Evolutionary conservation across 495 filamentous ascomycete genomes (phyloP).

Genomic region (Neurospora sp.): DNA sequence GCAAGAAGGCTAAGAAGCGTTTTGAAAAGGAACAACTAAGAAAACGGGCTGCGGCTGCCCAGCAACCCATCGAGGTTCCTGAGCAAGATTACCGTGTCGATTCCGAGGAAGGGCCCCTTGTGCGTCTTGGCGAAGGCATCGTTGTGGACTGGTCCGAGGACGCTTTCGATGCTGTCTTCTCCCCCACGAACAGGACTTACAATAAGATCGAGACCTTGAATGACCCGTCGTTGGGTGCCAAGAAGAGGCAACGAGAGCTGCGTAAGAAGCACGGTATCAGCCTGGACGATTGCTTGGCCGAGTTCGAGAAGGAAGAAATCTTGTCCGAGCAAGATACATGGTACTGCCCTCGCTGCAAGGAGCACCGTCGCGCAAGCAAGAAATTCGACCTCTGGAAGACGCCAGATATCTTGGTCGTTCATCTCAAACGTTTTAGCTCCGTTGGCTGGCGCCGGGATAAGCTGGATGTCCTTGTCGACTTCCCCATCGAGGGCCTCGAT

Average conservation of each 20-base stretch:
- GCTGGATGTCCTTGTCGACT: slow-evolving; percentile 83
- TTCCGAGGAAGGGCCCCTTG: slow-evolving; percentile 47
- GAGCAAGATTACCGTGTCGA: slow-evolving; percentile 9
- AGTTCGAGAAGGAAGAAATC: slow-evolving; percentile 88
- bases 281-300: slow-evolving; percentile 83
- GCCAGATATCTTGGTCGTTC: slow-evolving; percentile 87
- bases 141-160: slow-evolving; percentile 70
- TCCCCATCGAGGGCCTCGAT: slow-evolving; percentile 80
- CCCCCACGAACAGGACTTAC: slow-evolving; percentile 36
- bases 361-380: slow-evolving; percentile 83
- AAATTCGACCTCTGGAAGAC: slow-evolving; percentile 95
- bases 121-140: slow-evolving; percentile 70
- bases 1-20: slow-evolving; percentile 27
- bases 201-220: slow-evolving; percentile 37
- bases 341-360: slow-evolving; percentile 94
- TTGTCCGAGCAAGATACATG: slow-evolving; percentile 90
- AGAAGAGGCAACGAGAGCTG: slow-evolving; percentile 44
- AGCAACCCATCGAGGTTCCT: slow-evolving; percentile 15
- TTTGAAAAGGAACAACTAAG: slow-evolving; percentile 20
- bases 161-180: slow-evolving; percentile 60
- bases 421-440: slow-evolving; percentile 83
- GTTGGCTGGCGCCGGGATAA: slow-evolving; percentile 70
- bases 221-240: slow-evolving; percentile 58
- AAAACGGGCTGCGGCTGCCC: slow-evolving; percentile 14
- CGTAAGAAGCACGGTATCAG: slow-evolving; percentile 66